These are phyloP conservation scores for Leccinum uliginosum DNA, from an alignment of 768 basidiomycete genomes.

Conservation along the genomic window DNA sequence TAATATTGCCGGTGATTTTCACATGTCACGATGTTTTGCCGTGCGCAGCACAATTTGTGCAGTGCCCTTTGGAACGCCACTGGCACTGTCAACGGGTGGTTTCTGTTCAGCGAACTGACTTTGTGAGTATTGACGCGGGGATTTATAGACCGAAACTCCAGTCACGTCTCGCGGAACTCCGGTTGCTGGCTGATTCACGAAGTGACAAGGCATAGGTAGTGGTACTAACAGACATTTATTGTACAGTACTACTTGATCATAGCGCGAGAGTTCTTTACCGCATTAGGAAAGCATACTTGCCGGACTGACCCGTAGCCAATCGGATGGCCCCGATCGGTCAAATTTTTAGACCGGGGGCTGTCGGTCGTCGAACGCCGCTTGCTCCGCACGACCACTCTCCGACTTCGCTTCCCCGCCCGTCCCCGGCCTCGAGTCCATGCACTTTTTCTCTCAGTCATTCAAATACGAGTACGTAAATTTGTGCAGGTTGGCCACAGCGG, in stretches of 20 bases:
- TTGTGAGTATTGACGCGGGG: not conserved
- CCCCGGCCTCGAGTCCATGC: constrained; percentile 47
- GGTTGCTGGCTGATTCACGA: constrained; percentile 32
- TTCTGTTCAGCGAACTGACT: not conserved
- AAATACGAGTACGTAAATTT: constrained; percentile 67
- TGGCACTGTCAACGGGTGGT: not conserved
- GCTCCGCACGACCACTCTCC: constrained; percentile 18
- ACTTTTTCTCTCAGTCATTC: constrained; percentile 83
- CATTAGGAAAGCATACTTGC: constrained; percentile 1
- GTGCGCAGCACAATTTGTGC: not conserved
- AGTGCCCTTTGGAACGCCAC: not conserved
- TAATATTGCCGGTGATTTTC: not conserved
- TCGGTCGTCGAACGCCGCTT: constrained; percentile 13
- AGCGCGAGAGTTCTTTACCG: constrained; percentile 7
- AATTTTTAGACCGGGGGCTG: constrained; percentile 11
- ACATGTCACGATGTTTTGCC: not conserved
- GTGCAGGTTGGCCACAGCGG: not conserved
- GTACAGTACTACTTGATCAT: not conserved
- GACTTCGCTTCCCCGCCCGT: constrained; percentile 18
- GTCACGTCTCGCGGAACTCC: constrained; percentile 66
- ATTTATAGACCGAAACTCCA: constrained; percentile 71
- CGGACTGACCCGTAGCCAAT: constrained; percentile 26
- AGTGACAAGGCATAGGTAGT: not conserved
- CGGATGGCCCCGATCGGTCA: constrained; percentile 15
- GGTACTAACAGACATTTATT: not conserved